Percentiles rank a stretch among this genome's conserved stretches.
phyloP scores from a whole-genome alignment of 257 asterid species.

The Solanum lycopersicoides region DNA sequence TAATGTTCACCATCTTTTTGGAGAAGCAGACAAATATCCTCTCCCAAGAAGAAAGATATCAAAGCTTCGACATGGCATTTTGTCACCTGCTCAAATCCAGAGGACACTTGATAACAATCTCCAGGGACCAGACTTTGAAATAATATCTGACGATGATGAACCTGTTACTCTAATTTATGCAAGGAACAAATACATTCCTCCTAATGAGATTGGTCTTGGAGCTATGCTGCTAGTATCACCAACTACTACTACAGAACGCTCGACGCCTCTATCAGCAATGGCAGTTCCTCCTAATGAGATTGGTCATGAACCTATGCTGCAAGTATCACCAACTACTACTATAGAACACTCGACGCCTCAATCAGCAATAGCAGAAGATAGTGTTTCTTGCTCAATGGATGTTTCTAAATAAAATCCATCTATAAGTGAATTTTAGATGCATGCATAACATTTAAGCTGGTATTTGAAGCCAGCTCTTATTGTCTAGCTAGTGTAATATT shows the following conservation, averaged over 20 bases:
- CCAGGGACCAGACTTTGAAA: background rate
- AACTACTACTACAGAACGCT: no score
- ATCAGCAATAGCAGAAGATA: background rate
- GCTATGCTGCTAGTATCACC: no score
- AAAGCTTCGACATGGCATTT: constrained; percentile 10
- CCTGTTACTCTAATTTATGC: constrained; percentile 17
- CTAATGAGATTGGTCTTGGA: no score
- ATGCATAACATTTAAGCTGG: background rate
- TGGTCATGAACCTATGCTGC: constrained; percentile 34
- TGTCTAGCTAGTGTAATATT: background rate
- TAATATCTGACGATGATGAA: background rate
- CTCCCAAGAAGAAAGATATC: constrained; percentile 28
- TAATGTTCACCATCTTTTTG: constrained; percentile 1
- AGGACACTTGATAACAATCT: constrained; percentile 4
- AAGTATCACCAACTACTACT: background rate
- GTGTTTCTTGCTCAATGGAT: background rate
- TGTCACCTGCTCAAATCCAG: constrained; percentile 23
- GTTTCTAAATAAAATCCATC: background rate
- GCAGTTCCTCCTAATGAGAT: constrained; percentile 26
- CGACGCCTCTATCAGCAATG: no score
- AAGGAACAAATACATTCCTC: constrained; percentile 6
- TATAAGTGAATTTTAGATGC: background rate
- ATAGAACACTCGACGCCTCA: background rate
- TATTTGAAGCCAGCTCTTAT: background rate
- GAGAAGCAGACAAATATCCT: background rate